Base-by-base conservation (phyloP, 257 asterid genomes). In the Marsdenia floribunda region DNA sequence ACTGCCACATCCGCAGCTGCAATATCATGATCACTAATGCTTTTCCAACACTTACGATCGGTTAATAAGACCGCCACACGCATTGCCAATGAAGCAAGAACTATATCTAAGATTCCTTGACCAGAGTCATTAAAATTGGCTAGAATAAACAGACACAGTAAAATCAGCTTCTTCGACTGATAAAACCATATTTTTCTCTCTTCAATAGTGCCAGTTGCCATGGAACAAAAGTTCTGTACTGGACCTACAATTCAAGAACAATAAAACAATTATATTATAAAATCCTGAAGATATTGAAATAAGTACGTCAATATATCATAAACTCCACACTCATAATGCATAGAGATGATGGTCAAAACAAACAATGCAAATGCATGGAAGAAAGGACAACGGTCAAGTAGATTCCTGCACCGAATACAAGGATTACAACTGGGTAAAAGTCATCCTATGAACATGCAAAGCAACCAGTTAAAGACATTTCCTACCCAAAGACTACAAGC, bases 21-120 rank as follows among this genome's bases (percentile, higher is more conserved):
- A 54, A 69, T 72, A 64, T 74, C 79, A 78, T 72, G 80, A 73
- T 78, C 85, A 60, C 71, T 59, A 75, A 88, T 75, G 82, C 86
- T 81, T 78, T 86, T 94, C 99, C 99, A 94, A 83, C 95, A 91
- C 84, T 88, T 90, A 37, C 86, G 80, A 85, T 92, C 98, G 60
- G 95, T 94, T 83, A 94, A 83, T 72, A 84, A 78, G 86, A 94
- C 97, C 46, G 95, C 88, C 83, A 94, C 76, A 69, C 97, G 99
- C 96, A 94, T 88, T 71, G 96, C 96, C 66, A 78, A 80, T 73
- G 97, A 88, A 55, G 90, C 84, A 79, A 89, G 86, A 60, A 75
- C 83, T 79, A 79, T 75, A 81, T 90, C 85, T 70, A 81, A 81
- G 80, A 44, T 79, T 74, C 76, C 84, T 79, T 76, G 83, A 68